phyloP scores from a whole-genome alignment of 169 alveolate genomes.

The Plasmodium relictum region DNA sequence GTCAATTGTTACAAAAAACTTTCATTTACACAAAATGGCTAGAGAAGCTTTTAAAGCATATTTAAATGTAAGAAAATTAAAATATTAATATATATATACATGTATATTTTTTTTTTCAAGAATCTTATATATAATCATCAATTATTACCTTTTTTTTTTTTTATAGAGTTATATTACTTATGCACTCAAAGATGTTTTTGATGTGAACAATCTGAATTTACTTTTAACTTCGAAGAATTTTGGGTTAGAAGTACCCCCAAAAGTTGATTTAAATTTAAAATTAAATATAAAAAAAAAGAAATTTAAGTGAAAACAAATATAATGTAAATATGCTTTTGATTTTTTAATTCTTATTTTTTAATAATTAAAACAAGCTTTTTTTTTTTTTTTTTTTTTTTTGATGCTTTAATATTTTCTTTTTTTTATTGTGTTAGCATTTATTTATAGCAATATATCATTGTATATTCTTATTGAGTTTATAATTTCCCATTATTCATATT shows the following conservation, averaged over 20 bases:
- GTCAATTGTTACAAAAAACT: slow-evolving; percentile 97
- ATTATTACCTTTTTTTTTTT: slow-evolving; percentile 13
- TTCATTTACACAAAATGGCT: slow-evolving; percentile 96
- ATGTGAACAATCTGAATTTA: slow-evolving; percentile 97
- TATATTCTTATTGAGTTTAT: background rate
- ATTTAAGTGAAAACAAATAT: slow-evolving; percentile 25
- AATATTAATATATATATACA: background rate
- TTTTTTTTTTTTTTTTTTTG: background rate
- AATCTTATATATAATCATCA: slow-evolving; percentile 8
- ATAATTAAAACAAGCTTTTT: background rate
- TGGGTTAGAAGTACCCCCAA: slow-evolving; percentile 97
- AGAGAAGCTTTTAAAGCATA: slow-evolving; percentile 98
- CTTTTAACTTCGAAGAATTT: slow-evolving; percentile 95
- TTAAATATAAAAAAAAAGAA: slow-evolving; percentile 79
- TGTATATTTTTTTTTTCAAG: slow-evolving; percentile 1
- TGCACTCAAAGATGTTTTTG: slow-evolving; percentile 96
- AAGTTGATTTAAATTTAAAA: slow-evolving; percentile 95
- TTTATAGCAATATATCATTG: background rate
- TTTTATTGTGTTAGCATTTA: too few species aligned
- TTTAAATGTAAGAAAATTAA: slow-evolving; percentile 85
- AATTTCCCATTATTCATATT: background rate
- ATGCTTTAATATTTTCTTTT: too few species aligned
- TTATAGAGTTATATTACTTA: slow-evolving; percentile 96
- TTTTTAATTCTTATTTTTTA: background rate
- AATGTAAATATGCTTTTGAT: background rate